Conservation (phyloP, 2,329 filamentous ascomycete genomes). For the Emmonsiellopsis sp. region DNA sequence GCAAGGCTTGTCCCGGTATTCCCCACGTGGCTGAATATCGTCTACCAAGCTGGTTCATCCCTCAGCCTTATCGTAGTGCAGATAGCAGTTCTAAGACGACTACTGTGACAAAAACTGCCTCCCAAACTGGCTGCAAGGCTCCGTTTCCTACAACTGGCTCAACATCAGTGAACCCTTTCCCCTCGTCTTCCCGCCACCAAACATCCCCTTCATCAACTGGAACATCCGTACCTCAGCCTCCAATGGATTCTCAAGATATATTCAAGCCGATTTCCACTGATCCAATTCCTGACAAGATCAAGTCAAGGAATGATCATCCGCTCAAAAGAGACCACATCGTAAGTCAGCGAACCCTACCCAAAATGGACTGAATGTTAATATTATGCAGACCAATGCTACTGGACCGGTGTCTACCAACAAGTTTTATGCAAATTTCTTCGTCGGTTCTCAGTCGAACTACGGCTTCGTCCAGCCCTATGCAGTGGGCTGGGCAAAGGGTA, state of each 20-base stretch:
- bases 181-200: not conserved
- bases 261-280: slow-evolving; percentile 33
- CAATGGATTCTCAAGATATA: slow-evolving; percentile 30
- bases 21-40: slow-evolving; percentile 2
- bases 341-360: slow-evolving; percentile 11
- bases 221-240: not conserved
- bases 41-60: not conserved
- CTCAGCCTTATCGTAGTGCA: not conserved
- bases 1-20: slow-evolving; percentile 3
- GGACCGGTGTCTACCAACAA: slow-evolving; percentile 38
- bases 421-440: slow-evolving; percentile 71
- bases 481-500: slow-evolving; percentile 57
- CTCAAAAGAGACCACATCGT: slow-evolving; percentile 31
- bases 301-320: slow-evolving; percentile 32
- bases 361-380: not conserved
- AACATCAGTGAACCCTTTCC: not conserved
- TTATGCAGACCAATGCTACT: slow-evolving; percentile 18
- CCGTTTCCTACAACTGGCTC: not conserved
- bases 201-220: not conserved
- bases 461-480: slow-evolving; percentile 70
- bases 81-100: not conserved
- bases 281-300: slow-evolving; percentile 29
- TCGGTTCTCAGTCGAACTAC: slow-evolving; percentile 59
- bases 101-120: not conserved
- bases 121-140: not conserved